These are phyloP conservation scores for Manihot esculenta DNA, from an alignment of 441 rosid species.

Conservation along the genomic window DNA sequence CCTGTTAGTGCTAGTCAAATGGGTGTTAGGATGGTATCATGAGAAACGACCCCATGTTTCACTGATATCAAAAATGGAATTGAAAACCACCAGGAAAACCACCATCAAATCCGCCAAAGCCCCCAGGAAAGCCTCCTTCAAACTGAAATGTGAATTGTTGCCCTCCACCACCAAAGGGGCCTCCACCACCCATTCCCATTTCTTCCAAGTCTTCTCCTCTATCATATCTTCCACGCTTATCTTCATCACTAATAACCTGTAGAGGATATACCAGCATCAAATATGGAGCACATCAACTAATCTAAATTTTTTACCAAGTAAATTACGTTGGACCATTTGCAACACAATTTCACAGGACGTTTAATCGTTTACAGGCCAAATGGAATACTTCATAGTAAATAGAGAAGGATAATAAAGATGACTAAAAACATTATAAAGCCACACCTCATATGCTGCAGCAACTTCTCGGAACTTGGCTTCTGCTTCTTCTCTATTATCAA, in stretches of 20 bases:
- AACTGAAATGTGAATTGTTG: conserved; percentile 75
- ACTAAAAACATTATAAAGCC: background rate
- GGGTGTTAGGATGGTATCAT: conserved; percentile 7
- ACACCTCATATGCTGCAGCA: conserved; percentile 95
- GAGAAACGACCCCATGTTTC: conserved; percentile 10
- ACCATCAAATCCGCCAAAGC: conserved; percentile 87
- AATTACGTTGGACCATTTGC: background rate
- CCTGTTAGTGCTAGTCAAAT: conserved; percentile 17
- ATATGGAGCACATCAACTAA: background rate
- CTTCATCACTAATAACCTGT: conserved; percentile 90
- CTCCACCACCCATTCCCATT: conserved; percentile 73
- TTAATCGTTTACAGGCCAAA: background rate
- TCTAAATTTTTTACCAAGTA: background rate
- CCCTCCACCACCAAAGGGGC: conserved; percentile 87
- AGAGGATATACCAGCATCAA: conserved; percentile 14
- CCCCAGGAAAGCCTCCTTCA: conserved; percentile 95
- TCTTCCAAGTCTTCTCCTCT: conserved; percentile 98
- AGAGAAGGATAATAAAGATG: too few relatives aligned
- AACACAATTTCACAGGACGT: background rate
- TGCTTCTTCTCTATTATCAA: conserved; percentile 87
- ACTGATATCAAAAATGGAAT: conserved; percentile 51
- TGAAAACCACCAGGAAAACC: conserved; percentile 65
- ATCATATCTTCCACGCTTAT: conserved; percentile 82
- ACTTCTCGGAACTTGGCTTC: conserved; percentile 84
- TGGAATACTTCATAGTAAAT: background rate